These are phyloP conservation scores for Dryas octopetala DNA, from an alignment of 306 rosid species.

Conservation along the genomic window DNA sequence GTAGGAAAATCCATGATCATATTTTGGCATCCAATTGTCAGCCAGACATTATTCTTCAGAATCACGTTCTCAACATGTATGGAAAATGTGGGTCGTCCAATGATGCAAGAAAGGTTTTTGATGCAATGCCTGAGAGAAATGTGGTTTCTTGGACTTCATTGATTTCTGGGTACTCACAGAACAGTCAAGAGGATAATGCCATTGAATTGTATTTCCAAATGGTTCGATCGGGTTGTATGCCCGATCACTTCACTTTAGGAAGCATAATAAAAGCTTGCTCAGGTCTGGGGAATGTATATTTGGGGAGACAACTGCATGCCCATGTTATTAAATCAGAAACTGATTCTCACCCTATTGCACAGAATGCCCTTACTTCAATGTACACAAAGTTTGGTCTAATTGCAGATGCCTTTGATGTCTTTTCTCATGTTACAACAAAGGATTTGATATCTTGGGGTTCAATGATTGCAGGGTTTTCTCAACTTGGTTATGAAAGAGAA, in stretches of 20 bases:
- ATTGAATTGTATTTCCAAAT: slow-evolving; percentile 54
- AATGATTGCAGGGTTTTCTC: slow-evolving; percentile 71
- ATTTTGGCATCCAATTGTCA: slow-evolving; percentile 41
- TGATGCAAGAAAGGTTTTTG: slow-evolving; percentile 65
- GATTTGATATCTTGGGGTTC: slow-evolving; percentile 82
- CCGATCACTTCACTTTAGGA: slow-evolving; percentile 74
- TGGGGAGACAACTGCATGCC: slow-evolving; percentile 67
- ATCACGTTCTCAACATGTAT: slow-evolving; percentile 68
- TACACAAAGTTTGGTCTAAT: slow-evolving; percentile 57
- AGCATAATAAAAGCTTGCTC: slow-evolving; percentile 68
- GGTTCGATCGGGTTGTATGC: slow-evolving; percentile 50
- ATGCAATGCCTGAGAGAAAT: slow-evolving; percentile 58
- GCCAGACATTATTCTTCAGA: slow-evolving; percentile 51
- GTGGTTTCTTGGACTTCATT: slow-evolving; percentile 78
- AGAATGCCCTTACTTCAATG: slow-evolving; percentile 80
- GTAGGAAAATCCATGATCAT: slow-evolving; percentile 54
- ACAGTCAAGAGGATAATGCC: slow-evolving; percentile 52
- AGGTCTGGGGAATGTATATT: slow-evolving; percentile 34
- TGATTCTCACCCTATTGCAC: slow-evolving; percentile 50
- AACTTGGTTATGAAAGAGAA: slow-evolving; percentile 60
- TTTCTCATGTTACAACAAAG: slow-evolving; percentile 46
- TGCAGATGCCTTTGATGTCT: slow-evolving; percentile 49
- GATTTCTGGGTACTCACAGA: slow-evolving; percentile 65
- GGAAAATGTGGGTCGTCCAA: slow-evolving; percentile 71
- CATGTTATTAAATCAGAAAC: slow-evolving; percentile 56